phyloP scores from a whole-genome alignment of 2,329 filamentous ascomycete genomes.

The Colletotrichum sp. region DNA sequence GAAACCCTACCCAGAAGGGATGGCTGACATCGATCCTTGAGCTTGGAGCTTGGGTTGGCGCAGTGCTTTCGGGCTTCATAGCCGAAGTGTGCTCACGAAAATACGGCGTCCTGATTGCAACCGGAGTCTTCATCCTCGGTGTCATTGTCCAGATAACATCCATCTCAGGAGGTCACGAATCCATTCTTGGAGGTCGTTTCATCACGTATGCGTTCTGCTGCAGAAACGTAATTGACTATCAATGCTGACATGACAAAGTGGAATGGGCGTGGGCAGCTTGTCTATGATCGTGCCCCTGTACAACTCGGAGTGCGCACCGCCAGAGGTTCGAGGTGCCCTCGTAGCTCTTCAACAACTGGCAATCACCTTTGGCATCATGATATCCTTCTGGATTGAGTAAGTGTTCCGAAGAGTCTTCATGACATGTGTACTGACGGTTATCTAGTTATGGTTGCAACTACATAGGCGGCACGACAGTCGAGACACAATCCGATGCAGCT shows the following conservation, averaged over 20 bases:
- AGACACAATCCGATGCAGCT: slow-evolving; percentile 66
- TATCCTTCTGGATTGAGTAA: slow-evolving; percentile 68
- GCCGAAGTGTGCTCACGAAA: slow-evolving; percentile 74
- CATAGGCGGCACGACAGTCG: slow-evolving; percentile 59
- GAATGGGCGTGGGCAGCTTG: slow-evolving; percentile 72
- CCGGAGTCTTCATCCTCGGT: slow-evolving; percentile 71
- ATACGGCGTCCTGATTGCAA: slow-evolving; percentile 70
- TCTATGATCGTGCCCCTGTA: slow-evolving; percentile 70
- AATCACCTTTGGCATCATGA: slow-evolving; percentile 68
- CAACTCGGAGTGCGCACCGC: slow-evolving; percentile 51
- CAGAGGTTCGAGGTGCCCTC: slow-evolving; percentile 46
- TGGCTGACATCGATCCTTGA: slow-evolving; percentile 74
- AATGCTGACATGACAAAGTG: slow-evolving; percentile 32
- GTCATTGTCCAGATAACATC: slow-evolving; percentile 72
- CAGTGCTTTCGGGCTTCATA: slow-evolving; percentile 72
- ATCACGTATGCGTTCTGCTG: slow-evolving; percentile 54
- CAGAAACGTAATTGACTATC: rapidly evolving
- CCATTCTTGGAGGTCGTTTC: slow-evolving; percentile 74
- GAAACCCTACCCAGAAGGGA: slow-evolving; percentile 46
- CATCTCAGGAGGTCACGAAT: slow-evolving; percentile 56
- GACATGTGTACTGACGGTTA: background rate
- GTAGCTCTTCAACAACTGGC: slow-evolving; percentile 56
- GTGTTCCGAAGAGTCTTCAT: background rate
- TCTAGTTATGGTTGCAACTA: slow-evolving; percentile 60
- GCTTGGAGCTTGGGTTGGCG: slow-evolving; percentile 79